Conservation (phyloP, 1,284 basidiomycete species). For the Melampsora occidentalis region DNA sequence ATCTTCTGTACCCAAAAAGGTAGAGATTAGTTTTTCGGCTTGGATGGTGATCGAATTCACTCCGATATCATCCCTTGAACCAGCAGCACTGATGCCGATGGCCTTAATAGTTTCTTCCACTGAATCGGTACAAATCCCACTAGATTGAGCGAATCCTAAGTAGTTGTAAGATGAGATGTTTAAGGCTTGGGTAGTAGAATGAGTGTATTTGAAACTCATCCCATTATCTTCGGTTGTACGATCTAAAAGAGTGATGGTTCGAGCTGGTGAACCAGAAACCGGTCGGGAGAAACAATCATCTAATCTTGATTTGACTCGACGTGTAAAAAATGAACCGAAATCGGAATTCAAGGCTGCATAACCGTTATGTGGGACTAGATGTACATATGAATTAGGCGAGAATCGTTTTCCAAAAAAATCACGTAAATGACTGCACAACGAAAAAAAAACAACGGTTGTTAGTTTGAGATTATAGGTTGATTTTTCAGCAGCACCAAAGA, state of each 20-base stretch:
- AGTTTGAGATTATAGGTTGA: no score
- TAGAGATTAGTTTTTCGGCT: slow-evolving; percentile 83
- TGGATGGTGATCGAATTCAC: slow-evolving; percentile 77
- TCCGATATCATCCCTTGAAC: slow-evolving; percentile 76
- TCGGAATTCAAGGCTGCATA: slow-evolving; percentile 96
- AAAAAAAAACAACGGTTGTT: no score
- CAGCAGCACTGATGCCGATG: slow-evolving; percentile 71
- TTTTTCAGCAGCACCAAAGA: no score
- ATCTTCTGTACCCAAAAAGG: slow-evolving; percentile 85
- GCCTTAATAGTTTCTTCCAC: slow-evolving; percentile 62
- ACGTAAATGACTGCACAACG: slow-evolving; percentile 77
- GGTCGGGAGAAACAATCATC: slow-evolving; percentile 96
- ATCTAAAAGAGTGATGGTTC: slow-evolving; percentile 84
- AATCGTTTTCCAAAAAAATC: slow-evolving; percentile 92
- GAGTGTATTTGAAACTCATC: slow-evolving; percentile 73
- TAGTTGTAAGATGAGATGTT: slow-evolving; percentile 99
- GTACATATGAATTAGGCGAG: slow-evolving; percentile 68
- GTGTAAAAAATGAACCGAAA: slow-evolving; percentile 98
- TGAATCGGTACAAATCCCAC: slow-evolving; percentile 88
- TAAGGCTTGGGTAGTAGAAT: slow-evolving; percentile 71
- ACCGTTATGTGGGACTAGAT: slow-evolving; percentile 77
- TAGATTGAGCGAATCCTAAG: slow-evolving; percentile 92
- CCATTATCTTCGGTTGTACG: slow-evolving; percentile 80
- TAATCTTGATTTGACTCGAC: slow-evolving; percentile 86
- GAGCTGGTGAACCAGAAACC: slow-evolving; percentile 91